These are phyloP conservation scores for Solanum commersonii DNA, from an alignment of 257 asterid species.

Conservation along the genomic window DNA sequence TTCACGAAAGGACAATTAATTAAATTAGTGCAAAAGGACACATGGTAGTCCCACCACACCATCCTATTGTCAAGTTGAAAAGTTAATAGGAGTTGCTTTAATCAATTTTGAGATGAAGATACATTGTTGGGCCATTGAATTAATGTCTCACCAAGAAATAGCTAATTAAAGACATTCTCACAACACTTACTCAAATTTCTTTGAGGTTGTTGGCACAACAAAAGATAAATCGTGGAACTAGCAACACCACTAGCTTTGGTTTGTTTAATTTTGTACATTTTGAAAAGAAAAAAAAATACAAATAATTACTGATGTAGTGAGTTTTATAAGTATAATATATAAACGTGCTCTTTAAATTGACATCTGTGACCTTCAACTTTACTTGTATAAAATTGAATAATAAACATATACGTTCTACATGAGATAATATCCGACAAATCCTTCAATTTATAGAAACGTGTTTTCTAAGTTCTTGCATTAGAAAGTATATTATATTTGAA, in stretches of 20 bases:
- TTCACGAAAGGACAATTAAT: background rate
- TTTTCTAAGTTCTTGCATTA: background rate
- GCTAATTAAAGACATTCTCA: background rate
- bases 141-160: background rate
- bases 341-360: too few species aligned
- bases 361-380: too few species aligned
- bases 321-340: too few species aligned
- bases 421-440: background rate
- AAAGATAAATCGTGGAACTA: background rate
- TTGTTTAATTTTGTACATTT: background rate
- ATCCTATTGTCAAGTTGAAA: background rate
- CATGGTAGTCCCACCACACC: background rate
- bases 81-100: background rate
- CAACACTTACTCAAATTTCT: background rate
- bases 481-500: background rate
- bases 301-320: background rate
- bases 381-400: too few species aligned
- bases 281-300: background rate
- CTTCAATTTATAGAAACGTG: background rate
- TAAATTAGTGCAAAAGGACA: background rate
- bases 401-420: too few species aligned
- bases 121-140: background rate
- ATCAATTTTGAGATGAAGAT: background rate
- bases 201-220: background rate
- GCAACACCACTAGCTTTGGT: background rate